Conservation (phyloP, 2,329 filamentous ascomycete genomes). For the Cercospora zeina region DNA sequence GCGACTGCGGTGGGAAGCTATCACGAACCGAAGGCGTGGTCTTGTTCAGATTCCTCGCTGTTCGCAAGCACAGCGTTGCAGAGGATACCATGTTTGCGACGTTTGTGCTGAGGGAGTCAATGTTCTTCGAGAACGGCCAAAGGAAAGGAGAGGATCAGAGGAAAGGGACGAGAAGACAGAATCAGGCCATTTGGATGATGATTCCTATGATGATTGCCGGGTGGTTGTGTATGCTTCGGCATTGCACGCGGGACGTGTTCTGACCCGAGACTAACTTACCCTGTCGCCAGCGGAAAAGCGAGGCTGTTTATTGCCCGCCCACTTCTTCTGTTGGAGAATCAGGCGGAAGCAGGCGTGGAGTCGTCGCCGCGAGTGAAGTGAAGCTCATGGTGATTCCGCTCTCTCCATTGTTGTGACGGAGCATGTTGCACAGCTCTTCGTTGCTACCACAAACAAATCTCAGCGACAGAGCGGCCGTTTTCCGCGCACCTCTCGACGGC, state of each 20-base stretch:
- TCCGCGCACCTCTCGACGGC: neutral
- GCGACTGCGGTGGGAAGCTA: neutral
- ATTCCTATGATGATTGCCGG: neutral
- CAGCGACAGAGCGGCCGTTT: neutral
- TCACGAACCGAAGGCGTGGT: constrained; percentile 26
- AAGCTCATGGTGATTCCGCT: neutral
- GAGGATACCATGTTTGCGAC: constrained; percentile 25
- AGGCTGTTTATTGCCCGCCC: neutral
- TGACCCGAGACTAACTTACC: constrained; percentile 11
- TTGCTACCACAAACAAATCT: too few relatives aligned
- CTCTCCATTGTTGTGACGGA: too few relatives aligned
- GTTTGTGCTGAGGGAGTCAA: neutral
- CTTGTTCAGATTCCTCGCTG: constrained; percentile 27
- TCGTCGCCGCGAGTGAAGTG: neutral
- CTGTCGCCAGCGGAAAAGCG: neutral
- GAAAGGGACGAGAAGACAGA: neutral
- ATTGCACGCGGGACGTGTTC: constrained; percentile 20
- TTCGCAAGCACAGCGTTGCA: constrained; percentile 27
- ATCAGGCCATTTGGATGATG: neutral
- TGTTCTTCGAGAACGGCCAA: neutral
- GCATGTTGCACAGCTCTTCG: neutral
- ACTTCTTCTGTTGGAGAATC: constrained; percentile 3
- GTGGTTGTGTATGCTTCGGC: constrained; percentile 17
- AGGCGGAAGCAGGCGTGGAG: neutral
- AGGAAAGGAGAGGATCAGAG: neutral